These are phyloP conservation scores for Monascus ruber DNA, from an alignment of 2,329 filamentous ascomycete species.

Conservation along the genomic window DNA sequence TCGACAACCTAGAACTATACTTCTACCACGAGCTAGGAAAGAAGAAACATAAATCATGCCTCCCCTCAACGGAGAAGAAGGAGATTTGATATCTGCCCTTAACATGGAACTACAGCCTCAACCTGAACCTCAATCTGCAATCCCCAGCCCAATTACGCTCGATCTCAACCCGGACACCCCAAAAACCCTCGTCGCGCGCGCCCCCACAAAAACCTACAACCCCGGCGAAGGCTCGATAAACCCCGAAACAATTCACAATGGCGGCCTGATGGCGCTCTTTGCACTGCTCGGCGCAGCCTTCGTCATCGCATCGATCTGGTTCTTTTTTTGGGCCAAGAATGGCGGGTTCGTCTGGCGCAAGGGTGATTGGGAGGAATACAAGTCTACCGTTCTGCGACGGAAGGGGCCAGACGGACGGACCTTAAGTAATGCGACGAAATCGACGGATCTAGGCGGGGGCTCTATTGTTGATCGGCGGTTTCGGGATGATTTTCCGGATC, in stretches of 20 bases:
- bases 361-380: conserved; percentile 96
- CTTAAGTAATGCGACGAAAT: conserved; percentile 68
- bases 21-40: not conserved
- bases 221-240: conserved; percentile 29
- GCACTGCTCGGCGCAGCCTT: conserved; percentile 70
- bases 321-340: conserved; percentile 98
- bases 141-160: too few species aligned
- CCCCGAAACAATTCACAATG: conserved; percentile 36
- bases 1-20: conserved; percentile 15
- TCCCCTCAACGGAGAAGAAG: conserved; percentile 14
- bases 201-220: conserved; percentile 11
- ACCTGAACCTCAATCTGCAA: too few species aligned
- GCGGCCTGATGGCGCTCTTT: conserved; percentile 72
- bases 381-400: conserved; percentile 79
- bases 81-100: not conserved
- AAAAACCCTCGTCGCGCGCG: conserved; percentile 18
- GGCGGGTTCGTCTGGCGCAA: conserved; percentile 82
- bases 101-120: too few species aligned
- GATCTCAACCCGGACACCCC: conserved; percentile 10
- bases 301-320: conserved; percentile 72
- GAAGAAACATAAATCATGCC: conserved; percentile 13
- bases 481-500: too few species aligned
- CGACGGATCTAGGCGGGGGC: conserved; percentile 76
- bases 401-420: conserved; percentile 83
- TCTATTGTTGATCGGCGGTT: too few species aligned